Evolutionary conservation across 805 yeast genomes (phyloP).

Genomic region (Lipomyces mesembrius): DNA sequence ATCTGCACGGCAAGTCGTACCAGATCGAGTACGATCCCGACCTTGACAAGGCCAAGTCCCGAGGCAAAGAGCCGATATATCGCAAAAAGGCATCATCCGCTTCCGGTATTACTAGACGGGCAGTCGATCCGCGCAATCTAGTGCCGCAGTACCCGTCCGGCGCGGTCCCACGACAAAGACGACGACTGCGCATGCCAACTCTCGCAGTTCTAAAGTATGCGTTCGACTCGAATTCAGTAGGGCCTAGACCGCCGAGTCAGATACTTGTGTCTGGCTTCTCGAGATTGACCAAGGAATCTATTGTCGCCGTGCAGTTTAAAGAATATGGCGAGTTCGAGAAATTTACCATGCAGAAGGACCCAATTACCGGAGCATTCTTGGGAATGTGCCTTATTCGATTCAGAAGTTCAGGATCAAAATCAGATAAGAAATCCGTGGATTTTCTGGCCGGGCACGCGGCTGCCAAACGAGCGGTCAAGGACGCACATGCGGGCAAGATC

Average conservation of each 20-base stretch:
- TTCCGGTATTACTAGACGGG: constrained; percentile 12
- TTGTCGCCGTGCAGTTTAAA: constrained; percentile 58
- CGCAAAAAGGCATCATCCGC: constrained; percentile 44
- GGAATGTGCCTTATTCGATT: constrained; percentile 70
- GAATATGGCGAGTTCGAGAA: constrained; percentile 67
- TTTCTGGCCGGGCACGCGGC: constrained; percentile 48
- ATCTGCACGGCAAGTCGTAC: constrained; percentile 45
- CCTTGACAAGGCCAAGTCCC: constrained; percentile 51
- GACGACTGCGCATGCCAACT: constrained; percentile 37
- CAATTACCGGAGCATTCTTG: constrained; percentile 75
- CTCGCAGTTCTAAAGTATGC: constrained; percentile 47
- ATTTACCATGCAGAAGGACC: constrained; percentile 66
- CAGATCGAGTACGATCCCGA: constrained; percentile 60
- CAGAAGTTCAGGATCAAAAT: constrained; percentile 50
- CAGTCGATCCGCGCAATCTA: constrained; percentile 31
- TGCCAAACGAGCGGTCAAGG: constrained; percentile 54
- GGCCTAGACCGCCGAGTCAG: constrained; percentile 73
- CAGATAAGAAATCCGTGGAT: constrained; percentile 20
- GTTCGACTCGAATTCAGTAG: constrained; percentile 74
- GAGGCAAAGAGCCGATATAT: constrained; percentile 47
- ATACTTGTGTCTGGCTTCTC: constrained; percentile 73
- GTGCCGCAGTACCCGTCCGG: constrained; percentile 33
- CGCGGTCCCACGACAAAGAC: constrained; percentile 28
- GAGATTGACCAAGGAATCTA: constrained; percentile 53
- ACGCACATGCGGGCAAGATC: constrained; percentile 49